A percentile compares a stretch with the other conserved stretches of the same genome.
These are phyloP conservation scores for Fusarium sp. DNA, from an alignment of 2,329 filamentous ascomycete species.

Conservation along the genomic window DNA sequence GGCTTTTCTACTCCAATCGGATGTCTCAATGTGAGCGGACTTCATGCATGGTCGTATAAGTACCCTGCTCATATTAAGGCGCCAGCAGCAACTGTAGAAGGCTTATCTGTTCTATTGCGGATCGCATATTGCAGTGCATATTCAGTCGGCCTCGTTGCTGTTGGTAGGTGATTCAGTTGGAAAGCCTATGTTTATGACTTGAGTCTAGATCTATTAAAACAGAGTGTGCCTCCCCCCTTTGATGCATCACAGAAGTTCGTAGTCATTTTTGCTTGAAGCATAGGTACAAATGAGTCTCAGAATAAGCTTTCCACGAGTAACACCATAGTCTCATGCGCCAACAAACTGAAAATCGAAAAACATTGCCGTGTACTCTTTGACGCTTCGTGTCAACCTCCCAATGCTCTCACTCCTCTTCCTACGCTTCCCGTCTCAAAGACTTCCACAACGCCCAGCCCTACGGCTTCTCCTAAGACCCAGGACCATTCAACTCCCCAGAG, in stretches of 20 bases:
- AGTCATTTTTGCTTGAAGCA: not conserved
- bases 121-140: not conserved
- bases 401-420: constrained; percentile 69
- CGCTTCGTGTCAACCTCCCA: constrained; percentile 42
- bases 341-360: not conserved
- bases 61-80: not conserved
- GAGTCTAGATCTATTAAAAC: not conserved
- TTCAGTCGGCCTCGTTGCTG: not conserved
- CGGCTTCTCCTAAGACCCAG: constrained; percentile 76
- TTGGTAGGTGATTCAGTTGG: not conserved
- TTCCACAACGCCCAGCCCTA: constrained; percentile 76
- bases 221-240: not conserved
- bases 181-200: not conserved
- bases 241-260: not conserved
- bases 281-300: not conserved
- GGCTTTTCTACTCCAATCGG: not conserved
- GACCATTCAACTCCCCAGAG: constrained; percentile 76
- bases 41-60: not conserved
- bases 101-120: not conserved
- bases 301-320: not conserved
- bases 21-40: not conserved
- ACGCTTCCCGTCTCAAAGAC: constrained; percentile 80
- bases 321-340: not conserved
- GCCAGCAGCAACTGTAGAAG: not conserved
- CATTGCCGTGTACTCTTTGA: not conserved